phyloP scores from a whole-genome alignment of 192 early-diverging fungal genomes.

The Podila epigama region DNA sequence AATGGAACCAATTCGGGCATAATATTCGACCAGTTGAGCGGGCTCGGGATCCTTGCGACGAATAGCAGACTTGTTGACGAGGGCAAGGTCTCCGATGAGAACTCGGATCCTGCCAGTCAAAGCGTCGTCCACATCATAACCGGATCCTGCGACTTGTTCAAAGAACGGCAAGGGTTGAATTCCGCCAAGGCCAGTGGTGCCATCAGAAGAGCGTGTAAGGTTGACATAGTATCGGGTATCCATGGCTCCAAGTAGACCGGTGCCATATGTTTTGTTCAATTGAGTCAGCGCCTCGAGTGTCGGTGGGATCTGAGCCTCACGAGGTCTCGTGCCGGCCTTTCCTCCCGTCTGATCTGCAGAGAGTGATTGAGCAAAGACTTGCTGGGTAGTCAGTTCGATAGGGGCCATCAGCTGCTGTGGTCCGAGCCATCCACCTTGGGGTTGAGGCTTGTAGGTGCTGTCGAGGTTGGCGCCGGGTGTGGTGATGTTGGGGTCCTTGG shows the following conservation, averaged over 20 bases:
- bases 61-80: slow-evolving; percentile 55
- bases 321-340: slow-evolving; percentile 47
- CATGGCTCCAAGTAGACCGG: slow-evolving; percentile 39
- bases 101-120: slow-evolving; percentile 46
- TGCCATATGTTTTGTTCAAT: slow-evolving; percentile 24
- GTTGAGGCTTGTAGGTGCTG: slow-evolving; percentile 53
- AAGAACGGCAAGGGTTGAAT: slow-evolving; percentile 59
- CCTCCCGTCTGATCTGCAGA: slow-evolving; percentile 40
- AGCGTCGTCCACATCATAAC: slow-evolving; percentile 50
- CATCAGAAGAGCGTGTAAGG: slow-evolving; percentile 7
- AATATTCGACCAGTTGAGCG: slow-evolving; percentile 26
- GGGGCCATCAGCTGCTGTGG: slow-evolving; percentile 18
- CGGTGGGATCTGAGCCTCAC: slow-evolving; percentile 19
- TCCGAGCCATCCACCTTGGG: slow-evolving; percentile 57
- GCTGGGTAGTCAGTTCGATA: slow-evolving; percentile 37
- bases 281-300: slow-evolving; percentile 13
- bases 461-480: slow-evolving; percentile 34
- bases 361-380: slow-evolving; percentile 49
- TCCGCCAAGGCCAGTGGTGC: slow-evolving; percentile 11
- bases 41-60: slow-evolving; percentile 25
- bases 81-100: slow-evolving; percentile 46
- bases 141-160: slow-evolving; percentile 15
- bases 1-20: slow-evolving; percentile 46
- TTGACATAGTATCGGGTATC: slow-evolving; percentile 53
- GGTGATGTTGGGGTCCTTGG: slow-evolving; percentile 36